Conservation (phyloP, 805 yeast genomes). For the Maudiozyma barnettii region DNA sequence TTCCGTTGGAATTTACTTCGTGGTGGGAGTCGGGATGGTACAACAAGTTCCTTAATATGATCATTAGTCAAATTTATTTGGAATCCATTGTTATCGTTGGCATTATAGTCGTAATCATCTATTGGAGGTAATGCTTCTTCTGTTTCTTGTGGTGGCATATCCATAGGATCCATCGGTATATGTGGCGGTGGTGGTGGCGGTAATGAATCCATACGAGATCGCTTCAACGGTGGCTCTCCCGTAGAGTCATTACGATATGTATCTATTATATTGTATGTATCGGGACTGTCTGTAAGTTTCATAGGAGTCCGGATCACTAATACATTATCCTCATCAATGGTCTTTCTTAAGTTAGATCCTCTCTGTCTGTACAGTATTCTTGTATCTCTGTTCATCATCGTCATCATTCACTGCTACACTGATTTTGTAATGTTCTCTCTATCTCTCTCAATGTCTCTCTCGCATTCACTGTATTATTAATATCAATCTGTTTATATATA, state of each 20-base stretch:
- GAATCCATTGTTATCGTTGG: neutral
- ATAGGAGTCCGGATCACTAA: slow-evolving; percentile 14
- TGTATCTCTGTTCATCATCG: slow-evolving; percentile 19
- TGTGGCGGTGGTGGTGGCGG: neutral
- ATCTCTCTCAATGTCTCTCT: too few species aligned
- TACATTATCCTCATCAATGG: slow-evolving; percentile 15
- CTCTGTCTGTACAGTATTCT: slow-evolving; percentile 25
- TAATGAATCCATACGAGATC: neutral
- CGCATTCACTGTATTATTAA: neutral
- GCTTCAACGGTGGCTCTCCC: too few species aligned
- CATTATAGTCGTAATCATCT: neutral
- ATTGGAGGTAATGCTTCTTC: neutral
- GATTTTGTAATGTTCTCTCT: neutral
- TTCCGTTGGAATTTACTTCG: neutral
- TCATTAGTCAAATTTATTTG: slow-evolving; percentile 2
- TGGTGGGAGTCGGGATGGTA: neutral
- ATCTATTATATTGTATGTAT: too few species aligned
- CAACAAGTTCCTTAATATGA: neutral
- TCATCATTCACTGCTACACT: neutral
- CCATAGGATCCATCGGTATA: neutral
- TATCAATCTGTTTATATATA: neutral
- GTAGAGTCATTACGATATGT: too few species aligned
- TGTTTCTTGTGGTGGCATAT: neutral
- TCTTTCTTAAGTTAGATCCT: slow-evolving; percentile 22
- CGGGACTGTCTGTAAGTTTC: neutral